Conservation (phyloP, 1,284 basidiomycete genomes). For the Stygiomarasmius scandens region DNA sequence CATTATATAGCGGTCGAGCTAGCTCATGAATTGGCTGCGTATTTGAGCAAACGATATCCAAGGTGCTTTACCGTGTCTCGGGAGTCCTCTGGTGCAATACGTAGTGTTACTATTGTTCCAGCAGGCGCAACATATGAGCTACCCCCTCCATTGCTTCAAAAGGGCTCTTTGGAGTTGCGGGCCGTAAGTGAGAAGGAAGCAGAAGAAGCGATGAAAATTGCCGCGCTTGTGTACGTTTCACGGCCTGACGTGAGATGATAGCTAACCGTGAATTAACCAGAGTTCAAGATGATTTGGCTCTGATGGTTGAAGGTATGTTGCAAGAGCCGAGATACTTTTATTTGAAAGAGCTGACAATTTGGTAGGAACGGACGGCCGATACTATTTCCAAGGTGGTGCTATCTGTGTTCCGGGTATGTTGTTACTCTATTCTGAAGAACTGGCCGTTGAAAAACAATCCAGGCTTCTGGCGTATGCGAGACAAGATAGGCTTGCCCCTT, state of each 20-base stretch:
- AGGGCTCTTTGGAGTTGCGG: conserved; percentile 19
- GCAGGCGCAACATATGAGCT: conserved; percentile 56
- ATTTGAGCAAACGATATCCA: conserved; percentile 65
- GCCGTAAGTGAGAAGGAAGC: conserved; percentile 31
- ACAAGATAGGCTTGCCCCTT: conserved; percentile 74
- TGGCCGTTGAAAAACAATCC: background rate
- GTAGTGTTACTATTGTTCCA: conserved; percentile 56
- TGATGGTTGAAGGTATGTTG: conserved; percentile 77
- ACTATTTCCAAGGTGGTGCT: conserved; percentile 75
- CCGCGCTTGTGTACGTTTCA: conserved; percentile 54
- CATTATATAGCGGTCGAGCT: conserved; percentile 56
- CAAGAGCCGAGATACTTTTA: too few relatives aligned
- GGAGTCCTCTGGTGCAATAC: conserved; percentile 42
- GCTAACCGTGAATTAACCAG: conserved; percentile 26
- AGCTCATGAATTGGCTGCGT: conserved; percentile 67
- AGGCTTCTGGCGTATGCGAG: conserved; percentile 79
- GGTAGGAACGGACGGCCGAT: conserved; percentile 60
- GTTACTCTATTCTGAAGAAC: background rate
- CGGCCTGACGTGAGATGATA: conserved; percentile 10
- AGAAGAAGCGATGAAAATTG: conserved; percentile 63
- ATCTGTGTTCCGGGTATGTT: conserved; percentile 63
- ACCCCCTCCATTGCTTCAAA: conserved; percentile 24
- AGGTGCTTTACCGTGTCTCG: conserved; percentile 55
- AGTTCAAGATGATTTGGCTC: conserved; percentile 73
- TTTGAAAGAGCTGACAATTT: too few relatives aligned